A percentile compares a stretch with the other conserved stretches of the same genome.
Conservation (phyloP, 129 eudicot species). For the Ambrosia artemisiifolia region DNA sequence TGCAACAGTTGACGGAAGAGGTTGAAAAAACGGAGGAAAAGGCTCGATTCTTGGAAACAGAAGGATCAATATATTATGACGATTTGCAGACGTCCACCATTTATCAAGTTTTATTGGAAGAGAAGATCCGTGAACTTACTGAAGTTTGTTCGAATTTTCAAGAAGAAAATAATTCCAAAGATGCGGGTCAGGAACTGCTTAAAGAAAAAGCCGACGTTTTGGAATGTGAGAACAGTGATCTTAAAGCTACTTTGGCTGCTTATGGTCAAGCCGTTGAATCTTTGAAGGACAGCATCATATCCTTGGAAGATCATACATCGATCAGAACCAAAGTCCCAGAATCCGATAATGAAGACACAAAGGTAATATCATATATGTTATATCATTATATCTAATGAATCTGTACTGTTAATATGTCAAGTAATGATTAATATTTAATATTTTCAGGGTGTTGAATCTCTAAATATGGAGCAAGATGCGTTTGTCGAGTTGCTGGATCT, state of each 20-base stretch:
- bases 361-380: constrained; percentile 38
- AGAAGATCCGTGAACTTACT: constrained; percentile 64
- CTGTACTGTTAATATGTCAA: not conserved
- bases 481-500: constrained; percentile 46
- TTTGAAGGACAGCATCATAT: constrained; percentile 55
- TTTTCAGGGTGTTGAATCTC: constrained; percentile 44
- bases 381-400: no score
- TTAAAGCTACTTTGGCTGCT: constrained; percentile 53
- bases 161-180: constrained; percentile 37
- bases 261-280: constrained; percentile 51
- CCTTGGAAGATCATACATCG: constrained; percentile 54
- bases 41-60: constrained; percentile 50
- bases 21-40: constrained; percentile 36
- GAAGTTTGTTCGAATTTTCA: constrained; percentile 44
- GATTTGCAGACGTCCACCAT: constrained; percentile 52
- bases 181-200: constrained; percentile 30
- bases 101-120: constrained; percentile 52
- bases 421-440: not conserved
- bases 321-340: constrained; percentile 37
- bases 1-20: constrained; percentile 41
- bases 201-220: constrained; percentile 33
- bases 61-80: constrained; percentile 31
- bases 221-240: constrained; percentile 63
- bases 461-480: constrained; percentile 23
- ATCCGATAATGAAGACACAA: constrained; percentile 29